These are phyloP conservation scores for Streptanthus diversifolius DNA, from an alignment of 345 rosid species.

Conservation along the genomic window DNA sequence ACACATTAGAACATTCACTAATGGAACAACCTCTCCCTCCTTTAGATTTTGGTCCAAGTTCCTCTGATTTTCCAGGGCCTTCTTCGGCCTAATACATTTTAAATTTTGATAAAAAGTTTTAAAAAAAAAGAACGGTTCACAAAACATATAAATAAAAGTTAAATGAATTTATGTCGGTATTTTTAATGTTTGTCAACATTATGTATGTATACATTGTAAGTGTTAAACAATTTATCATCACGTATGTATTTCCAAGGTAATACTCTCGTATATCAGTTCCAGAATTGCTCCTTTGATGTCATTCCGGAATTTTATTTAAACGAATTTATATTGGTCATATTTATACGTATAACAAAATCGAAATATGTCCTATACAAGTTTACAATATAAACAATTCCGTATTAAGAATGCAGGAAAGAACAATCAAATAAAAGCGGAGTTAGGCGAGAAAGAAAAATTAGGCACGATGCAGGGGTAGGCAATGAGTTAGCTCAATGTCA, in stretches of 20 bases:
- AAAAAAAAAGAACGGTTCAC: not conserved
- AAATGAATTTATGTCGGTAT: not conserved
- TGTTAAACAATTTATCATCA: not conserved
- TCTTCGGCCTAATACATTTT: not conserved
- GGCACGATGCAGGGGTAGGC: slow-evolving; percentile 21
- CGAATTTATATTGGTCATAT: not conserved
- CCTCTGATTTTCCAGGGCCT: not conserved
- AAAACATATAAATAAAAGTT: not conserved
- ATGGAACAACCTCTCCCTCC: not conserved
- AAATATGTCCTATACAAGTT: not conserved
- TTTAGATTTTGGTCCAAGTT: slow-evolving; percentile 8
- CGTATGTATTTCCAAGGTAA: not conserved
- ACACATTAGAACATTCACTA: not conserved
- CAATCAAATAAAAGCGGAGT: not conserved
- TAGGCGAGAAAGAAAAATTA: slow-evolving; percentile 19
- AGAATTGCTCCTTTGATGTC: not conserved
- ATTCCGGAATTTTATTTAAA: not conserved
- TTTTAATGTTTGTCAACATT: not conserved
- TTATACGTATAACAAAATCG: not conserved
- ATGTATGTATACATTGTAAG: not conserved
- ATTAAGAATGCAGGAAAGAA: not conserved
- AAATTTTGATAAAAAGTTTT: not conserved
- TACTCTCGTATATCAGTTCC: not conserved
- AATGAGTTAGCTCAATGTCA: slow-evolving; percentile 27
- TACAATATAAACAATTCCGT: not conserved